phyloP scores from a whole-genome alignment of 306 rosid species.

The Begonia loranthoides region DNA sequence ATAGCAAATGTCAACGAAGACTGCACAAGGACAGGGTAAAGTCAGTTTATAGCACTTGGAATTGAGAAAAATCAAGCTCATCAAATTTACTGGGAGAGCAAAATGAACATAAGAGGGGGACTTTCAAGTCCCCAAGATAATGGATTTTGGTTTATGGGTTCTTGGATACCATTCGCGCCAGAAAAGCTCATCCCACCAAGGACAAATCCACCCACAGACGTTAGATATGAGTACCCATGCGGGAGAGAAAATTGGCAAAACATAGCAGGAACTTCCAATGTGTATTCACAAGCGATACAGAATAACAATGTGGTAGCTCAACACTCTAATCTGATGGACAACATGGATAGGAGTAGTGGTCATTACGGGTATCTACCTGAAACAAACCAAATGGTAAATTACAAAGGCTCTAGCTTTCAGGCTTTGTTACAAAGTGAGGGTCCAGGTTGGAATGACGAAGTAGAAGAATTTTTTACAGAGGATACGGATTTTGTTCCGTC shows the following conservation, averaged over 20 bases:
- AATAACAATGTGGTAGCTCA: neutral
- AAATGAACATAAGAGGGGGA: neutral
- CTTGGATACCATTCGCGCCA: neutral
- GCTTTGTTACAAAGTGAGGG: neutral
- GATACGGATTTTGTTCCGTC: neutral
- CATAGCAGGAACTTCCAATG: neutral
- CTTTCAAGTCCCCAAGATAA: neutral
- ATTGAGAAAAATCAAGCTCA: too few relatives aligned
- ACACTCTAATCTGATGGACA: neutral
- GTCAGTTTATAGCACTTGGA: too few relatives aligned
- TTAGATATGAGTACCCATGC: neutral
- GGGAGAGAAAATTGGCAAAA: neutral
- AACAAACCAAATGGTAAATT: constrained; percentile 1
- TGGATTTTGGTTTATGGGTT: neutral
- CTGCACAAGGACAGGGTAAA: too few relatives aligned
- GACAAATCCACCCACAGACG: neutral
- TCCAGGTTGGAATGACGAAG: neutral
- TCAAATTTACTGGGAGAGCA: neutral
- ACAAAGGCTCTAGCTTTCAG: neutral
- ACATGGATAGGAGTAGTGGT: neutral
- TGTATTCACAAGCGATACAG: neutral
- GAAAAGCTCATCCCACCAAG: neutral
- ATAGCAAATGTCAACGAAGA: too few relatives aligned
- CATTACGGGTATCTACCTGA: neutral
- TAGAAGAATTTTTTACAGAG: neutral